Percentiles rank a stretch among this genome's conserved stretches.
Conservation (phyloP, 768 basidiomycete genomes). For the Hygrophorus russula region DNA sequence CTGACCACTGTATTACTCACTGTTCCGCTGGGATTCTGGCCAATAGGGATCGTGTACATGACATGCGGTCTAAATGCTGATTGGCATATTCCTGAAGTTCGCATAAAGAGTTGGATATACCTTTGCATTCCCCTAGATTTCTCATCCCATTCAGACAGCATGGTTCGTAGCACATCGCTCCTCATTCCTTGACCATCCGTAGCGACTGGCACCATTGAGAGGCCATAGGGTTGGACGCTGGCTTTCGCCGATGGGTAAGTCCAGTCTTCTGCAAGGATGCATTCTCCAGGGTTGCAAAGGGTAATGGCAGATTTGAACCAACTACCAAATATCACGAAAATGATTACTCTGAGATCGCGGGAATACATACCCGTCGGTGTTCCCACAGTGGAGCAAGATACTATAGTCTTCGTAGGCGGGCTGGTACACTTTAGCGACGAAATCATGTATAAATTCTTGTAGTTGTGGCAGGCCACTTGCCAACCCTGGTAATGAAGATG, state of each 20-base stretch:
- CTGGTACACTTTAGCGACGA: slow-evolving; percentile 39
- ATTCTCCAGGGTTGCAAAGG: slow-evolving; percentile 57
- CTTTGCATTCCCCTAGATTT: slow-evolving; percentile 41
- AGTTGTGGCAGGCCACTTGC: slow-evolving; percentile 47
- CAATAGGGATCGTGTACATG: slow-evolving; percentile 69
- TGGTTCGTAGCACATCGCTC: slow-evolving; percentile 42
- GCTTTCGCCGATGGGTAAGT: slow-evolving; percentile 52
- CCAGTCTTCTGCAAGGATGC: slow-evolving; percentile 55
- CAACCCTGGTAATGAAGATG: slow-evolving; percentile 11
- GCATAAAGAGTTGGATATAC: slow-evolving; percentile 18
- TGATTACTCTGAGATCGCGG: slow-evolving; percentile 8
- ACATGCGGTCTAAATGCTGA: slow-evolving; percentile 44
- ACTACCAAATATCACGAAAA: background rate
- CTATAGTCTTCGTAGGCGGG: slow-evolving; percentile 54
- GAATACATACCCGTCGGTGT: slow-evolving; percentile 44
- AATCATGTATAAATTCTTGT: slow-evolving; percentile 43
- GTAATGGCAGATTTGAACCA: slow-evolving; percentile 48
- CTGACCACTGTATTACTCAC: slow-evolving; percentile 25
- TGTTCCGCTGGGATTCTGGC: slow-evolving; percentile 75
- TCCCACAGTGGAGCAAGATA: slow-evolving; percentile 49
- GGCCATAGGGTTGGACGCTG: slow-evolving; percentile 24
- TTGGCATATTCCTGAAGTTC: background rate
- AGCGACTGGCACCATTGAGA: slow-evolving; percentile 41
- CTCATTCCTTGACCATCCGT: slow-evolving; percentile 68
- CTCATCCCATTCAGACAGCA: slow-evolving; percentile 61